These are phyloP conservation scores for Mucor irregularis DNA, from an alignment of 371 early-diverging fungal genomes.

Conservation along the genomic window DNA sequence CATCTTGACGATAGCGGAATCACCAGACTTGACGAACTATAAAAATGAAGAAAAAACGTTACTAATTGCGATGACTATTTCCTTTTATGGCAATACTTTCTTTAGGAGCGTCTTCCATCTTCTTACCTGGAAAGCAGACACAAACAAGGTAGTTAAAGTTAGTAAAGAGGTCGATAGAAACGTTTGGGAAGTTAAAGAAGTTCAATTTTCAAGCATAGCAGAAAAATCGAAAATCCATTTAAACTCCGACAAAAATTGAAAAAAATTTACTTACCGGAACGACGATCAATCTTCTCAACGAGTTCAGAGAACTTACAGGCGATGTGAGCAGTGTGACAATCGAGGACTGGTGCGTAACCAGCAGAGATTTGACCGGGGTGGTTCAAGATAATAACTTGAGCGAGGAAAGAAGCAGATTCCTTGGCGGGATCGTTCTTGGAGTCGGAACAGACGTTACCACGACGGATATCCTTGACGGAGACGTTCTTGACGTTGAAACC, in stretches of 20 bases:
- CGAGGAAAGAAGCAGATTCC: constrained; percentile 84
- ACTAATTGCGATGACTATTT: not conserved
- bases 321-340: constrained; percentile 95
- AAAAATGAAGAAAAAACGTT: not conserved
- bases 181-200: not conserved
- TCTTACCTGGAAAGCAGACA: too few species aligned
- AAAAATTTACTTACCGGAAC: constrained; percentile 75
- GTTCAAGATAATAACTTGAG: constrained; percentile 92
- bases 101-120: constrained; percentile 63
- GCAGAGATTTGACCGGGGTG: constrained; percentile 89
- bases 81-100: not conserved
- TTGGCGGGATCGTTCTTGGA: constrained; percentile 94
- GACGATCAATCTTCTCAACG: constrained; percentile 90
- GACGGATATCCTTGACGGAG: constrained; percentile 92
- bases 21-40: constrained; percentile 86
- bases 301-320: constrained; percentile 91
- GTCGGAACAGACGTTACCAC: constrained; percentile 93
- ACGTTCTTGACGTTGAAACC: constrained; percentile 98
- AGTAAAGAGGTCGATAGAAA: not conserved
- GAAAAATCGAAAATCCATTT: too few species aligned
- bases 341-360: constrained; percentile 89
- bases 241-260: not conserved
- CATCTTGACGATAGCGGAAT: constrained; percentile 93
- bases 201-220: not conserved
- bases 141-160: not conserved